Evolutionary conservation across 192 early-diverging fungal genomes (phyloP), one percentile per base, ranked within the genome.

Genomic region (Backusella luteola): DNA sequence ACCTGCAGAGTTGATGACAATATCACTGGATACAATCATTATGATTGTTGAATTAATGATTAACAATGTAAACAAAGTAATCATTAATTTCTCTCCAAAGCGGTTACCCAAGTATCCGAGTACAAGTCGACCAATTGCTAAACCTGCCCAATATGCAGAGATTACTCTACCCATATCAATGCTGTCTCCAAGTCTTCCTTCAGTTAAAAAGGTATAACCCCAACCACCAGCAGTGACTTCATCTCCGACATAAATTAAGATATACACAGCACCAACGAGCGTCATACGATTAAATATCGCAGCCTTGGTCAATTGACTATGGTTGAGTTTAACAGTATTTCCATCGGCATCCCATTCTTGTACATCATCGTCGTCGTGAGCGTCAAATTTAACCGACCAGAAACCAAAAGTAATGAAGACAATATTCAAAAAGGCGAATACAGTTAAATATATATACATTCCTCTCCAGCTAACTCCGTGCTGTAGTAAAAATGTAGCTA

Each of bases 221-320:
- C 80, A 81, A 8, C 70, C 68, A 8, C 80, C 80, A 23, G 77
- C 38, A 26, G 67, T 74, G 3, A 81, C 80, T 67, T 81, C 80
- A 34, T 69, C 66, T 8, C 80, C 80, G 36, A 76, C 80, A 46
- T 81, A 81, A 14, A 73, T 42, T 2, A 81, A 66, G 4, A 81
- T 70, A 41, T 77, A 81, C 5, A 74, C n/a, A 2, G 80, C 76
- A 44, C 80, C 76, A 23, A 76, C 39, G 1, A 73, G 19, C 7
- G 79, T 80, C 66, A 80, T 76, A 17, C 71, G 74, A 17, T 80
- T 70, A n/a, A 67, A 34, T 21, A 76, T 14, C 8, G 74, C 75
- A 59, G 69, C 68, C 32, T 29, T 63, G 26, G 56, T 63, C 11
- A 63, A 63, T 11, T 63, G 56, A 63, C 56, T 63, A 26, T 63